phyloP scores from a whole-genome alignment of 1,139 yeast genomes.

The Lipomyces yarrowii region DNA sequence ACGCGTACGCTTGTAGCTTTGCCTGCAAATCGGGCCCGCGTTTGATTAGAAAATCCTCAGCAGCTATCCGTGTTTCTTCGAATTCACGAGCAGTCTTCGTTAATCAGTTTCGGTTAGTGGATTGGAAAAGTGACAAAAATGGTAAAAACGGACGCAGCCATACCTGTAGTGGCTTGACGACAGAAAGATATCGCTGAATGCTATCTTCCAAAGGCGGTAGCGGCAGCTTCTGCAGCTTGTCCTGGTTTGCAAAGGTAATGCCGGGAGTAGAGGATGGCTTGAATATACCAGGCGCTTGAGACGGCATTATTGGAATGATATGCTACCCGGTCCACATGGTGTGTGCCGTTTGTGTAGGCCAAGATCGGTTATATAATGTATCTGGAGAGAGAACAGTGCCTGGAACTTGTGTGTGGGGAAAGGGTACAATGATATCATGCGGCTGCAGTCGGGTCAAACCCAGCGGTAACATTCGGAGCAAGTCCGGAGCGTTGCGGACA shows the following conservation, averaged over 20 bases:
- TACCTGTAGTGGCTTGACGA: constrained; percentile 68
- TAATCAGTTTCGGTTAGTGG: neutral
- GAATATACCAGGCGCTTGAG: neutral
- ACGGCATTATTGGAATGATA: neutral
- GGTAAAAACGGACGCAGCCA: neutral
- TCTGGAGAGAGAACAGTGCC: neutral
- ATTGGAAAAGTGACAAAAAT: neutral
- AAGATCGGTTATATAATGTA: neutral
- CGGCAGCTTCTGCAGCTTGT: constrained; percentile 64
- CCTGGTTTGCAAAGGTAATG: constrained; percentile 60
- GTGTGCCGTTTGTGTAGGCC: neutral
- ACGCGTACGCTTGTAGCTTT: constrained; percentile 63
- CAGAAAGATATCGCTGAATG: constrained; percentile 62
- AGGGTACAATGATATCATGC: neutral
- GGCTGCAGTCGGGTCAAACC: neutral
- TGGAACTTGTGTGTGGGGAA: neutral
- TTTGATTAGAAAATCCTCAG: constrained; percentile 57
- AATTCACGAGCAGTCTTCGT: constrained; percentile 62
- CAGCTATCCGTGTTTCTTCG: constrained; percentile 60
- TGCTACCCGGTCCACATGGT: neutral
- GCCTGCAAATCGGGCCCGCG: constrained; percentile 65
- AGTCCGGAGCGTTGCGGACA: neutral
- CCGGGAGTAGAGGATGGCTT: constrained; percentile 5
- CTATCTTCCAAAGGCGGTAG: constrained; percentile 74
- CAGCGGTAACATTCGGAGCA: neutral